Evolutionary conservation across 2,329 filamentous ascomycete genomes (phyloP), one percentile per base, ranked within the genome.

Genomic region (Nigrospora sphaerica): DNA sequence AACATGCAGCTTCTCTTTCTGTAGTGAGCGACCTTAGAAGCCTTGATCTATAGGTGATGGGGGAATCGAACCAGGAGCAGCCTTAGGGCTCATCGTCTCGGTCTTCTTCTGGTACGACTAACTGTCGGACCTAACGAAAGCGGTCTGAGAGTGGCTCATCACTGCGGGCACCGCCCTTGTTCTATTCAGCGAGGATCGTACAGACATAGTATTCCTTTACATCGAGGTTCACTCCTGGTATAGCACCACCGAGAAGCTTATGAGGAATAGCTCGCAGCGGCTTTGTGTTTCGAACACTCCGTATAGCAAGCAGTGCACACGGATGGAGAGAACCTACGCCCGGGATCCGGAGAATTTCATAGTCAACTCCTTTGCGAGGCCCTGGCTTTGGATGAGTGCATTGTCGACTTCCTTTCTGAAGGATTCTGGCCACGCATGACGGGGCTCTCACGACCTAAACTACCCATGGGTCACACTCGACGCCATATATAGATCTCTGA

Each of bases 401-500:
- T 23, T 39, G 3, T 42, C 39, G 7, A 19, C 4, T 6, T 18
- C 10, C 16, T 39, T 35, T 23, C 23, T 18, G 2, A 42, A 48
- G 32, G 32, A 47, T 36, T 44, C 36, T 39, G 44, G 39, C 39
- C 11, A 17, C 3, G 41, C 18, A 19, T 49, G 42, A 39, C 42
- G 33, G 16, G 16, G 7, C 4, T 44, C 50, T 17, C 36, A 44
- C 4, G 12, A 40, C 6, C 38, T 31, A 12, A 50, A 48, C 34
- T 52, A 48, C 38, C 51, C 49, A 1, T 11, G 19, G 6, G 49
- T 45, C 34, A 47, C 48, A n/a, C 49, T 48, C 19, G 47, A 52
- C 17, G 46, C 41, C 13, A 19, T 51, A 11, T 18, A 18, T 4
- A 45, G 42, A 19, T 52, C 50, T 19, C 5, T 36, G 16, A 46